Conservation (phyloP, 257 asterid species). For the Lantana camara region DNA sequence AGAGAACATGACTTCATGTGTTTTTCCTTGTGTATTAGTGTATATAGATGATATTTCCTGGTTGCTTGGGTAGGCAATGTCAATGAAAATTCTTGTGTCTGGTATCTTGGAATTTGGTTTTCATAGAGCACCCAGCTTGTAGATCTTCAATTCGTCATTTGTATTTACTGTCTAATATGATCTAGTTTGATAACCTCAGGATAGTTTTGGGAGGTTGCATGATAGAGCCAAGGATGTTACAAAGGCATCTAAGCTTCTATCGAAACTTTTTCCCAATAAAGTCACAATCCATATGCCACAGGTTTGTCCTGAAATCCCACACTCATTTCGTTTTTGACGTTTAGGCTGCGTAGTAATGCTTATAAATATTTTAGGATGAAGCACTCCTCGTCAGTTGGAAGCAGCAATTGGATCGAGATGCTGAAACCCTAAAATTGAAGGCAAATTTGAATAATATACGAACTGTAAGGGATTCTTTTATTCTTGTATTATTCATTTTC, state of each 20-base stretch:
- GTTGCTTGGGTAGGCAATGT: slow-evolving; percentile 15
- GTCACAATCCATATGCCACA: slow-evolving; percentile 85
- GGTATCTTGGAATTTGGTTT: neutral
- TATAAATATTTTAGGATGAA: slow-evolving; percentile 66
- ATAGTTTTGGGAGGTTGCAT: slow-evolving; percentile 76
- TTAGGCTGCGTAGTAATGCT: slow-evolving; percentile 30
- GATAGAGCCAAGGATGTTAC: slow-evolving; percentile 81
- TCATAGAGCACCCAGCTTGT: slow-evolving; percentile 19
- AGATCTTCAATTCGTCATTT: slow-evolving; percentile 9
- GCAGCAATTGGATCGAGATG: slow-evolving; percentile 80
- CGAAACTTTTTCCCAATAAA: slow-evolving; percentile 86
- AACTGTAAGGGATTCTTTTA: slow-evolving; percentile 54
- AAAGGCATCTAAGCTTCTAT: slow-evolving; percentile 74
- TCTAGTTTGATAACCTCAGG: slow-evolving; percentile 52
- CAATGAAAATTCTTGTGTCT: slow-evolving; percentile 7
- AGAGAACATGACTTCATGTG: slow-evolving; percentile 11
- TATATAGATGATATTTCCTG: slow-evolving; percentile 17
- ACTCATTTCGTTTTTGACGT: slow-evolving; percentile 16
- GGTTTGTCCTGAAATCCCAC: slow-evolving; percentile 43
- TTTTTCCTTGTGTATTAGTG: slow-evolving; percentile 25
- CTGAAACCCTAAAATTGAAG: slow-evolving; percentile 75
- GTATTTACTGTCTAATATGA: slow-evolving; percentile 25
- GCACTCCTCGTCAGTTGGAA: slow-evolving; percentile 79
- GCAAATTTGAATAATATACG: slow-evolving; percentile 75
- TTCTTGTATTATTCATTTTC: slow-evolving; percentile 18